Conservation (phyloP, 2,329 filamentous ascomycete genomes). For the Fusarium denticulatum region DNA sequence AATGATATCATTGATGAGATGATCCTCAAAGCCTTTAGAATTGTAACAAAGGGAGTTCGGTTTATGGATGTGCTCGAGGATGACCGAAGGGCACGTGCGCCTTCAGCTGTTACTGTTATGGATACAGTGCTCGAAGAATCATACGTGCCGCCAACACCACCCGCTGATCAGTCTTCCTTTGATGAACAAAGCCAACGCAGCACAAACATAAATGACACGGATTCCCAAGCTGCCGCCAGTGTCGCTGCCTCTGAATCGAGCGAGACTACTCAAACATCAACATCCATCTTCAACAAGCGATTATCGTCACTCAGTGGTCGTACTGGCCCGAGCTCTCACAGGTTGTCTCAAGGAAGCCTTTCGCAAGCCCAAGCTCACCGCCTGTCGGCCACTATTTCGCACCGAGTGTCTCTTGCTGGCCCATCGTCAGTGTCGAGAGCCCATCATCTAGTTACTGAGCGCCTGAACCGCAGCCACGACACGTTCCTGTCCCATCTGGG, state of each 20-base stretch:
- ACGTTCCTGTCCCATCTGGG: conserved; percentile 89
- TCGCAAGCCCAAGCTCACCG: conserved; percentile 55
- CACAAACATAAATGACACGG: conserved; percentile 53
- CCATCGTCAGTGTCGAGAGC: conserved; percentile 70
- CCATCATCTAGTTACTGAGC: conserved; percentile 83
- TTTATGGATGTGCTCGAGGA: conserved; percentile 89
- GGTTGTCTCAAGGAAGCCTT: conserved; percentile 51
- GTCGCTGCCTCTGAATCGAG: conserved; percentile 48
- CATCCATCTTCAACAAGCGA: conserved; percentile 55
- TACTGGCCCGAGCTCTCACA: conserved; percentile 44
- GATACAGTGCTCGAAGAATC: conserved; percentile 68
- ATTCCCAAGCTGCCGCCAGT: conserved; percentile 51
- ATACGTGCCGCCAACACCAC: conserved; percentile 70
- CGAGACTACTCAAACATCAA: conserved; percentile 50
- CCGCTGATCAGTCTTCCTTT: conserved; percentile 65
- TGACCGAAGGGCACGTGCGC: conserved; percentile 61
- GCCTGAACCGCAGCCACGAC: conserved; percentile 83
- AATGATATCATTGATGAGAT: conserved; percentile 90
- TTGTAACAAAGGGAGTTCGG: conserved; percentile 88
- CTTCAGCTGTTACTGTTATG: conserved; percentile 68
- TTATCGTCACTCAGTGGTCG: conserved; percentile 57
- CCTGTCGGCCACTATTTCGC: conserved; percentile 67
- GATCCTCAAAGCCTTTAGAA: conserved; percentile 91
- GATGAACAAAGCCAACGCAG: conserved; percentile 49
- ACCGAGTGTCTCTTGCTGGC: conserved; percentile 80